These are phyloP conservation scores for Parsonsia alboflavescens DNA, from an alignment of 257 asterid genomes.

Conservation along the genomic window DNA sequence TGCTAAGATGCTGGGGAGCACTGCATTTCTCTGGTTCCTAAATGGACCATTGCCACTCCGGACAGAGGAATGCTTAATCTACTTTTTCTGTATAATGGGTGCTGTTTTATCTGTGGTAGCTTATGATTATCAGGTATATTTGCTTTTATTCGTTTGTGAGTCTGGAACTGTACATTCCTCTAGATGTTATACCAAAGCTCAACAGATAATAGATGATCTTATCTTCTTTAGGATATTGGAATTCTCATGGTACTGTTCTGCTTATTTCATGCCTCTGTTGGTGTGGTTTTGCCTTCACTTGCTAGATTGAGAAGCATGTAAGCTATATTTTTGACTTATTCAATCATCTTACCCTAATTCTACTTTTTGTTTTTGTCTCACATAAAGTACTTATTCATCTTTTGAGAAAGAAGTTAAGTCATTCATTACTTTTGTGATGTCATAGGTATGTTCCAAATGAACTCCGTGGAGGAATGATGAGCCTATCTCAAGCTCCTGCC, in stretches of 20 bases:
- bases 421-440: conserved; percentile 7
- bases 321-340: conserved; percentile 7
- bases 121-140: conserved; percentile 83
- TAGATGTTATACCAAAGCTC: background rate
- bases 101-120: conserved; percentile 53
- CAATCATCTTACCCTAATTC: background rate
- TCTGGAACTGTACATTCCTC: background rate
- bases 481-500: conserved; percentile 69
- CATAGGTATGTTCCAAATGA: conserved; percentile 89
- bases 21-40: conserved; percentile 71
- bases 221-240: conserved; percentile 59
- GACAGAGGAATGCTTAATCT: conserved; percentile 63
- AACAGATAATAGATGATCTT: conserved; percentile 7
- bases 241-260: conserved; percentile 68
- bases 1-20: conserved; percentile 93
- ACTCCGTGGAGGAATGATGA: conserved; percentile 89
- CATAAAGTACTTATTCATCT: background rate
- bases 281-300: conserved; percentile 79
- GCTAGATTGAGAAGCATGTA: conserved; percentile 94
- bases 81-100: conserved; percentile 57
- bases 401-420: conserved; percentile 2
- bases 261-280: conserved; percentile 63
- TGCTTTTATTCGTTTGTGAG: conserved; percentile 13
- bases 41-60: conserved; percentile 57
- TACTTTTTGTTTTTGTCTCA: background rate